Base-by-base conservation (phyloP, 1,284 basidiomycete species). In the Malassezia slooffiae region DNA sequence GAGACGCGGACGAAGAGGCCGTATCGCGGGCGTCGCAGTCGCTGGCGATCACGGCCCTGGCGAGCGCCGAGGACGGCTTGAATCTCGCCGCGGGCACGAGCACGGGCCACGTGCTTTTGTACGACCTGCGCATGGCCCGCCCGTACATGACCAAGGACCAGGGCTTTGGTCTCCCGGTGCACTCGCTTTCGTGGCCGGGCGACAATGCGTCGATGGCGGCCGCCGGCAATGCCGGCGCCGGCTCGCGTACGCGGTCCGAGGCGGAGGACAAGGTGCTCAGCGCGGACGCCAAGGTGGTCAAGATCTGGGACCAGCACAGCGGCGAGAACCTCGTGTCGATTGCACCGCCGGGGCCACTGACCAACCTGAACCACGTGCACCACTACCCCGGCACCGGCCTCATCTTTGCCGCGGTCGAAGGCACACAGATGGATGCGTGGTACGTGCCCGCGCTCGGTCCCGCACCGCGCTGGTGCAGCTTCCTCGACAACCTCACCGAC, bases 391-490 rank as follows among this genome's bases (percentile, higher is more conserved):
- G 64, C 22, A 60, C 62, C 7, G 66, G 66, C 19, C 45, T 69
- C 20, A 39, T 69, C 19, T 54, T 69, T 47, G 57, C 62, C 4
- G 61, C 66, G 3, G 60, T 63, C 10, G 66, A 69, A 34, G 63
- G 57, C 4, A 67, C 64, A 1, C 61, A 66, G 42, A 66, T 65
- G 60, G 60, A 56, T 0, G 64, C 62, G 4, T 69, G 64, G 63
- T 97, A 90, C 68, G 82, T 97, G 32, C 93, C 91, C 13, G 85
- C 91, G 57, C 78, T 99, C 5, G 93, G 93, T 0, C 90, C 90
- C 3, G 93, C 93, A 11, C 91, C 93, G 1, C 79, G 80, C 57
- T 99, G 93, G 93, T 89, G 87, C 38, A 82, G 81, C 64, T 99
- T 96, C 80, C 78, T 99, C 47, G 93, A 99, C 73, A 88, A 86